phyloP scores from a whole-genome alignment of 2,329 filamentous ascomycete genomes.

The Fusarium coicis region DNA sequence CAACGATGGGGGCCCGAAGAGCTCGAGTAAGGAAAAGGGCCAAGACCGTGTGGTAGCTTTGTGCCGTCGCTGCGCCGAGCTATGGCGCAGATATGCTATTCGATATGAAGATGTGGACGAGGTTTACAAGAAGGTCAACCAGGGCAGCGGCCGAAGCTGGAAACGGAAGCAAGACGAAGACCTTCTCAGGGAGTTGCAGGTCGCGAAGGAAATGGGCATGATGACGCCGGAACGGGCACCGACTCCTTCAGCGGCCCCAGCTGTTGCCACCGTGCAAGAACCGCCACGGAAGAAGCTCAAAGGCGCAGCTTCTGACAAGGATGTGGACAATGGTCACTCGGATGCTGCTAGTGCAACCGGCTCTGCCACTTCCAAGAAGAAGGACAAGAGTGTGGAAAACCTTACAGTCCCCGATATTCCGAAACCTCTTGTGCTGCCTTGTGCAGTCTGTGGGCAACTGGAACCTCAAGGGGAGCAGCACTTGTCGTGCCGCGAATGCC shows the following conservation, averaged over 20 bases:
- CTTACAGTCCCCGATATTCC: constrained; percentile 79
- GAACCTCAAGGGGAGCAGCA: constrained; percentile 78
- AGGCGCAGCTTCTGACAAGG: constrained; percentile 60
- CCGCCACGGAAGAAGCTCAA: constrained; percentile 75
- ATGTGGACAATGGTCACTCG: constrained; percentile 58
- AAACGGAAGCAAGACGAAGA: constrained; percentile 94
- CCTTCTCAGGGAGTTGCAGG: constrained; percentile 76
- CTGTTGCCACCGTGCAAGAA: constrained; percentile 53
- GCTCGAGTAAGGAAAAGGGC: constrained; percentile 79
- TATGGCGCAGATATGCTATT: constrained; percentile 96
- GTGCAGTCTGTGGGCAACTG: constrained; percentile 82
- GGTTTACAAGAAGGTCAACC: constrained; percentile 84
- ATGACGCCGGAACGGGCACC: constrained; percentile 57
- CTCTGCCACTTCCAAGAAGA: constrained; percentile 62
- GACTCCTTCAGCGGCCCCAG: constrained; percentile 45
- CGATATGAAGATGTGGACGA: constrained; percentile 96
- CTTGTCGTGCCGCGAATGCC: constrained; percentile 85
- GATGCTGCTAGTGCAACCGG: constrained; percentile 58
- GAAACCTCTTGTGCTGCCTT: constrained; percentile 81
- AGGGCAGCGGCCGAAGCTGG: constrained; percentile 82
- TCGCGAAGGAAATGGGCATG: constrained; percentile 69
- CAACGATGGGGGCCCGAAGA: constrained; percentile 66
- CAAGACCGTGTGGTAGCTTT: constrained; percentile 81
- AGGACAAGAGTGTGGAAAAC: constrained; percentile 65
- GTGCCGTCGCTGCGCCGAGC: constrained; percentile 87